A percentile compares a stretch with the other conserved stretches of the same genome.
These are phyloP conservation scores for Abelmoschus esculentus DNA, from an alignment of 345 rosid genomes.

Conservation along the genomic window DNA sequence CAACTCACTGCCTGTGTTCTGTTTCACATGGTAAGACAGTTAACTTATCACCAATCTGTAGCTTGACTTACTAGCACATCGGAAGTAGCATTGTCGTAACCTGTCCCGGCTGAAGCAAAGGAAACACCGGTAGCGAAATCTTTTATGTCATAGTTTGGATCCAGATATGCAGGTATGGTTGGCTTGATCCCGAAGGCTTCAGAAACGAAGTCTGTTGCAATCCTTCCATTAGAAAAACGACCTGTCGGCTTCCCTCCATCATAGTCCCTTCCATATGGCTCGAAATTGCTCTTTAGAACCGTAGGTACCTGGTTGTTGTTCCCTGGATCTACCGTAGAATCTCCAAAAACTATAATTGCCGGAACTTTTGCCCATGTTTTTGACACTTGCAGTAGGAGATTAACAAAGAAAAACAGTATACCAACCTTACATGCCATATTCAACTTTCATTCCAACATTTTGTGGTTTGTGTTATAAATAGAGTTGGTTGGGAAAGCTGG, in stretches of 20 bases:
- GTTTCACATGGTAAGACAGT: neutral
- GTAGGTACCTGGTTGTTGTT: slow-evolving; percentile 77
- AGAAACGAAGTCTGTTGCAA: slow-evolving; percentile 67
- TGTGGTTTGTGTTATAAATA: neutral
- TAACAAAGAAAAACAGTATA: slow-evolving; percentile 16
- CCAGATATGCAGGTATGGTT: slow-evolving; percentile 66
- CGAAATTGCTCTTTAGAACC: slow-evolving; percentile 54
- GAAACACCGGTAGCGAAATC: slow-evolving; percentile 58
- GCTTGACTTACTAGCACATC: slow-evolving; percentile 54
- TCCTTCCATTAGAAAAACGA: slow-evolving; percentile 74
- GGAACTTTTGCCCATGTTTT: slow-evolving; percentile 33
- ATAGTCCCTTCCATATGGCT: slow-evolving; percentile 76
- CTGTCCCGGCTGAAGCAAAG: slow-evolving; percentile 18
- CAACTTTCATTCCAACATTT: neutral
- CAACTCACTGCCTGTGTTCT: slow-evolving; percentile 1
- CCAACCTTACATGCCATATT: slow-evolving; percentile 28
- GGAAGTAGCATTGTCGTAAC: slow-evolving; percentile 78
- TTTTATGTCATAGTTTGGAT: slow-evolving; percentile 45
- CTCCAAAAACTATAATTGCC: slow-evolving; percentile 50
- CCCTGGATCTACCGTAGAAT: slow-evolving; percentile 43
- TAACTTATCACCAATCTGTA: neutral
- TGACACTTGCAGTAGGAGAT: slow-evolving; percentile 28
- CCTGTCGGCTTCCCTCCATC: slow-evolving; percentile 53
- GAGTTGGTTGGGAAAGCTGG: slow-evolving; percentile 28
- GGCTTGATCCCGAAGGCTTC: slow-evolving; percentile 70